A percentile compares a stretch with the other conserved stretches of the same genome.
These are phyloP conservation scores for Geranium incanum DNA, from an alignment of 441 rosid species.

Conservation along the genomic window DNA sequence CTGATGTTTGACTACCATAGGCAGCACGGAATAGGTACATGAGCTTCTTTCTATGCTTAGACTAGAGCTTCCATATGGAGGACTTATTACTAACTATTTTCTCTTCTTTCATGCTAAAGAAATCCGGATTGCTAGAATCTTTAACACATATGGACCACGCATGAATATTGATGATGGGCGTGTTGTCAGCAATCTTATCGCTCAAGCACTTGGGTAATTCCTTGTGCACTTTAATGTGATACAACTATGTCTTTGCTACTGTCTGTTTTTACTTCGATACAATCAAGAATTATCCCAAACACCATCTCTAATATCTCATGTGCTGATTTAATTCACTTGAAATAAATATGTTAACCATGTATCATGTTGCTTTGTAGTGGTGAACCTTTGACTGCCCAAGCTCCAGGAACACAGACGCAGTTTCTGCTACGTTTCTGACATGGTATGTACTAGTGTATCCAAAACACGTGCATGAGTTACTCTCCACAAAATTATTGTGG, in stretches of 20 bases:
- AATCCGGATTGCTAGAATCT: conserved; percentile 89
- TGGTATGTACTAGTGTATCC: no score
- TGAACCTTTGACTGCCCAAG: conserved; percentile 82
- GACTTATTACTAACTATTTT: background rate
- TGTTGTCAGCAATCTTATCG: conserved; percentile 96
- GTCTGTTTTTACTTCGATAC: no score
- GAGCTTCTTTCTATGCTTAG: background rate
- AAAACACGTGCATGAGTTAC: background rate
- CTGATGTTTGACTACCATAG: conserved; percentile 97
- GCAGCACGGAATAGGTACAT: conserved; percentile 87
- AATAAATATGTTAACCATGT: background rate
- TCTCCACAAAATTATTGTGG: background rate
- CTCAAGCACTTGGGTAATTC: conserved; percentile 75
- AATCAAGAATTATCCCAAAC: no score
- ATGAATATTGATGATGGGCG: conserved; percentile 99
- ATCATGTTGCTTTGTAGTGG: conserved; percentile 34
- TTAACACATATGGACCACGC: conserved; percentile 96
- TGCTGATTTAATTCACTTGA: background rate
- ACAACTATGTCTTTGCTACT: background rate
- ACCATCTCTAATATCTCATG: no score
- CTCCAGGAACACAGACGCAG: conserved; percentile 95
- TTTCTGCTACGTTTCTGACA: conserved; percentile 93
- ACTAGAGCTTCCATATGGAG: background rate
- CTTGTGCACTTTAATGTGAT: background rate
- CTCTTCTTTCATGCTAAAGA: conserved; percentile 36